These are phyloP conservation scores for Ceratonia siliqua DNA, from an alignment of 306 rosid genomes.

Conservation along the genomic window DNA sequence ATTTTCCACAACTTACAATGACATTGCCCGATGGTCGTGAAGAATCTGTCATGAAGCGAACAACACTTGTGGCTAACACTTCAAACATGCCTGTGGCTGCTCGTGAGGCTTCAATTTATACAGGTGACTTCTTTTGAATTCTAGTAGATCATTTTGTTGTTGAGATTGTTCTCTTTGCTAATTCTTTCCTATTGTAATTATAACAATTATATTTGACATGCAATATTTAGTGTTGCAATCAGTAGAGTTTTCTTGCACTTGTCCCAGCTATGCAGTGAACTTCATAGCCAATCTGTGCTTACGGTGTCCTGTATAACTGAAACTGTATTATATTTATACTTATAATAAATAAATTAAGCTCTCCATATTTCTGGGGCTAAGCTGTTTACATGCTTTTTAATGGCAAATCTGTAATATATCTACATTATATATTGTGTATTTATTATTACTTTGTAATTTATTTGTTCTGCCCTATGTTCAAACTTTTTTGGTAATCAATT, in stretches of 20 bases:
- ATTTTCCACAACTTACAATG: slow-evolving; percentile 99
- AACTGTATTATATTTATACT: slow-evolving; percentile 9
- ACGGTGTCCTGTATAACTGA: slow-evolving; percentile 15
- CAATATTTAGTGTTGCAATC: slow-evolving; percentile 5
- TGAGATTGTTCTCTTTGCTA: background rate
- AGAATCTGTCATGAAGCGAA: slow-evolving; percentile 99
- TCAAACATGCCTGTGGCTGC: slow-evolving; percentile 99
- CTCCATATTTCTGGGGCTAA: background rate
- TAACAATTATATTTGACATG: slow-evolving; percentile 9
- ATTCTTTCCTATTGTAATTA: slow-evolving; percentile 4
- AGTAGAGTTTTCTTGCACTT: slow-evolving; percentile 21
- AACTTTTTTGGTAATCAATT: background rate
- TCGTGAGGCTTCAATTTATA: slow-evolving; percentile 99
- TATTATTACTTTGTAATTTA: background rate
- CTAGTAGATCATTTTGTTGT: background rate
- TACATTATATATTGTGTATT: background rate
- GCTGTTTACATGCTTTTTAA: background rate
- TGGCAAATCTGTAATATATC: background rate
- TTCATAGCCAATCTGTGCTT: slow-evolving; percentile 10
- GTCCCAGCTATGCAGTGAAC: background rate
- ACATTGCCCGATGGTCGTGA: slow-evolving; percentile 99
- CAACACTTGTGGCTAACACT: slow-evolving; percentile 98
- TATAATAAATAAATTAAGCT: background rate
- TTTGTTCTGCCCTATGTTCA: background rate
- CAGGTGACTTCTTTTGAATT: slow-evolving; percentile 56